A percentile compares a stretch with the other conserved stretches of the same genome.
Evolutionary conservation across 2,329 filamentous ascomycete genomes (phyloP).

Genomic region (Aspergillus calidoustus): DNA sequence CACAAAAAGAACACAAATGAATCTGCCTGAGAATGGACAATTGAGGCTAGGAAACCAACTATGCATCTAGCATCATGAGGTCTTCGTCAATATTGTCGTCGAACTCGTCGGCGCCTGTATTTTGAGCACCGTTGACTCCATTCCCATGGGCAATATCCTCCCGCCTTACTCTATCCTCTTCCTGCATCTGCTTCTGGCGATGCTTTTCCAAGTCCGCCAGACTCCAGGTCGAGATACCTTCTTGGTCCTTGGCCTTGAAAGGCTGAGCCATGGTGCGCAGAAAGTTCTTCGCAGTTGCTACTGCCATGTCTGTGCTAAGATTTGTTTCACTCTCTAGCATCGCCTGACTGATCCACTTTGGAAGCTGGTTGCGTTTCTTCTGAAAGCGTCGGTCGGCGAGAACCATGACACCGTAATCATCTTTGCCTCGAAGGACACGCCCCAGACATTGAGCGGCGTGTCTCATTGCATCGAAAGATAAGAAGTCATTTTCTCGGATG

Average conservation of each 20-base stretch:
- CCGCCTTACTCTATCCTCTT: conserved; percentile 69
- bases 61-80: conserved; percentile 46
- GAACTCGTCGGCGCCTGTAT: conserved; percentile 38
- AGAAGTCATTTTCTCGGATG: conserved; percentile 94
- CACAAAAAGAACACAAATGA: conserved; percentile 2
- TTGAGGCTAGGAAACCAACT: conserved; percentile 22
- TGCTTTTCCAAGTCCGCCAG: conserved; percentile 76
- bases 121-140: conserved; percentile 29
- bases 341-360: conserved; percentile 94
- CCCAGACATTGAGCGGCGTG: conserved; percentile 96
- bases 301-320: conserved; percentile 92
- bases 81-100: conserved; percentile 51
- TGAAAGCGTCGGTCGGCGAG: conserved; percentile 91
- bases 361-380: conserved; percentile 86
- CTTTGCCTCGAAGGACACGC: conserved; percentile 91
- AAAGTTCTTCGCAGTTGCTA: conserved; percentile 86
- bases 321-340: conserved; percentile 85
- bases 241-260: conserved; percentile 79
- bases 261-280: conserved; percentile 90
- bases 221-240: conserved; percentile 93
- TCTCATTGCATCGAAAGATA: conserved; percentile 99
- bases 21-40: background rate
- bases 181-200: conserved; percentile 69
- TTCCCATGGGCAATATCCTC: conserved; percentile 45
- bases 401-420: conserved; percentile 99